phyloP scores from a whole-genome alignment of 208 protist genomes.

The Leishmania tarentolae region DNA sequence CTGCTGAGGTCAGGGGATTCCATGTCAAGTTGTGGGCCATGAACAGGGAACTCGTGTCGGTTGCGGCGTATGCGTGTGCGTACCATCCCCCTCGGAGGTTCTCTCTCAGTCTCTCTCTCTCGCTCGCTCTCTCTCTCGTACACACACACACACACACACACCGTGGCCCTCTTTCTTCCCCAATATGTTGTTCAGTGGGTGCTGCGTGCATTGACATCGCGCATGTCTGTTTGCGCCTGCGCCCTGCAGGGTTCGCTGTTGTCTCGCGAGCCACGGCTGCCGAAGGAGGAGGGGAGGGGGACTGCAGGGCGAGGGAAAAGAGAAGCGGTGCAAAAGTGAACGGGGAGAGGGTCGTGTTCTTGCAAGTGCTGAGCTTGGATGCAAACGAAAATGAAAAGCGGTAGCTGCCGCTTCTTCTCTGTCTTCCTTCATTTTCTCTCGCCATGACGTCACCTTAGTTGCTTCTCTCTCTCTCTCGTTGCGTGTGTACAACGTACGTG shows the following conservation, averaged over 20 bases:
- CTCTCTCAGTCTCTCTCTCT: background rate
- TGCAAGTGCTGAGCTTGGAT: background rate
- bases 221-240: background rate
- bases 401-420: background rate
- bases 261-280: background rate
- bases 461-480: background rate
- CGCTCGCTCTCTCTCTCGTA: background rate
- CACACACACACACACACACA: no score
- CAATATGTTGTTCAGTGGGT: background rate
- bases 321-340: background rate
- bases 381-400: background rate
- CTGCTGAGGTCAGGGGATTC: background rate
- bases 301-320: background rate
- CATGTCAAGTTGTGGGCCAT: background rate
- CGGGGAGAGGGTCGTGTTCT: background rate
- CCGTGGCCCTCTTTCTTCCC: no score
- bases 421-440: background rate
- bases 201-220: no score
- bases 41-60: background rate
- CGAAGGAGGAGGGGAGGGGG: no score
- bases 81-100: background rate
- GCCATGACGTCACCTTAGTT: background rate
- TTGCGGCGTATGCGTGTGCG: background rate
- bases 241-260: background rate
- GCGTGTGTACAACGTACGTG: background rate